Evolutionary conservation across 306 rosid species (phyloP).

Genomic region (Citrullus amarus): DNA sequence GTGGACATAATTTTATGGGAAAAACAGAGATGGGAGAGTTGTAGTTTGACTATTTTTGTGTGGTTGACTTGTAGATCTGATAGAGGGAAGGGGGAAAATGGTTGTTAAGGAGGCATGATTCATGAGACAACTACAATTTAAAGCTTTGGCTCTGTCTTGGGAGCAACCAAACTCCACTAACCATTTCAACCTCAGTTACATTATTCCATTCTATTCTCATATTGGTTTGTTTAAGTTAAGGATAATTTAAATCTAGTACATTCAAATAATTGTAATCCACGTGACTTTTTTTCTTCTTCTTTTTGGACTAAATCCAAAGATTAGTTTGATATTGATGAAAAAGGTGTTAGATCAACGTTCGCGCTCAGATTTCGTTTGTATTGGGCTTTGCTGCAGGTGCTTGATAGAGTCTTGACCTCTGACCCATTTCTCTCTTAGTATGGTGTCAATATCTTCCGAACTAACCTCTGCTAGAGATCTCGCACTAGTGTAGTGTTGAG

Average conservation of each 20-base stretch:
- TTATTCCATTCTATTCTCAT: background rate
- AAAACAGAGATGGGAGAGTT: background rate
- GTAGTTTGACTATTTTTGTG: background rate
- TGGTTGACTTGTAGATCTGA: background rate
- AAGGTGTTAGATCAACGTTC: too few relatives aligned
- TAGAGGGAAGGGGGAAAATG: background rate
- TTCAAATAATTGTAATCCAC: too few relatives aligned
- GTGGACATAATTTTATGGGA: background rate
- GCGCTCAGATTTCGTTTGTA: too few relatives aligned
- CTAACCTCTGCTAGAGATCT: too few relatives aligned
- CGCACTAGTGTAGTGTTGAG: too few relatives aligned
- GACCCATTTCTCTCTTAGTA: too few relatives aligned
- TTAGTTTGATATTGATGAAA: too few relatives aligned
- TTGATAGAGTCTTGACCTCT: too few relatives aligned
- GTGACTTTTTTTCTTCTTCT: too few relatives aligned
- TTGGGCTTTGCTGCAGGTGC: too few relatives aligned
- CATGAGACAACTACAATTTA: constrained; percentile 49
- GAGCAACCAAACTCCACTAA: constrained; percentile 25
- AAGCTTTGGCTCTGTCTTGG: constrained; percentile 46
- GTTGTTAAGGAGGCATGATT: constrained; percentile 42
- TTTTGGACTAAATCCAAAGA: too few relatives aligned
- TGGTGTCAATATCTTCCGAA: too few relatives aligned
- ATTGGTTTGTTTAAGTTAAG: background rate
- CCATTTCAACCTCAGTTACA: background rate
- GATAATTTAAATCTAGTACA: background rate